These are phyloP conservation scores for Capsicum rhomboideum DNA, from an alignment of 257 asterid genomes.

Conservation along the genomic window DNA sequence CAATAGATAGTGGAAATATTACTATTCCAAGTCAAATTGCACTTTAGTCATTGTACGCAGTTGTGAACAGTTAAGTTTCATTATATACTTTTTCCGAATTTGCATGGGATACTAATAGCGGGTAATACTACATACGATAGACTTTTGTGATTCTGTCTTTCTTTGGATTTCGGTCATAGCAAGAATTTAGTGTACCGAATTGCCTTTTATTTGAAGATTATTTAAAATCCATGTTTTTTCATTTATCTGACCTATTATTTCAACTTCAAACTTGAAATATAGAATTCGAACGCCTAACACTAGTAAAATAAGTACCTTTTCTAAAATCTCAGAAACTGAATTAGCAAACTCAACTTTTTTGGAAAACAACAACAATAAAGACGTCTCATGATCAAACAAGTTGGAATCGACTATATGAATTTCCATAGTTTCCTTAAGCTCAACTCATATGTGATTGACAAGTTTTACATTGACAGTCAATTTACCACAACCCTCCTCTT, in stretches of 20 bases:
- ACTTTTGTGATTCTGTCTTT: not conserved
- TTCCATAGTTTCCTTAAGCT: not conserved
- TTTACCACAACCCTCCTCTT: not conserved
- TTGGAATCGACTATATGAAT: not conserved
- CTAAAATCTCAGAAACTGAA: not conserved
- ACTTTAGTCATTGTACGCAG: not conserved
- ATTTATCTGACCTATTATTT: not conserved
- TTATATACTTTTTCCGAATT: not conserved
- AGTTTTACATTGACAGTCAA: not conserved
- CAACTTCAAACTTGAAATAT: not conserved
- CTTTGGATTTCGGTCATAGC: too few species aligned
- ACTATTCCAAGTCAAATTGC: not conserved
- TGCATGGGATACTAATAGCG: not conserved
- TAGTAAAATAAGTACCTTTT: too few species aligned
- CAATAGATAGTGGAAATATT: not conserved
- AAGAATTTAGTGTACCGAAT: not conserved
- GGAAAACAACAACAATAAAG: not conserved
- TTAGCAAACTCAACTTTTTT: not conserved
- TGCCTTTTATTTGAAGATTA: not conserved
- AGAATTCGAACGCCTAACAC: too few species aligned
- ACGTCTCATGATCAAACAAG: not conserved
- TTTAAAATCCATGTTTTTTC: not conserved
- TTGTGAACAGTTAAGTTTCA: not conserved
- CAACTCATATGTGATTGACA: not conserved
- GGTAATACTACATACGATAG: not conserved